Percentiles rank a stretch among this genome's conserved stretches.
Evolutionary conservation across 1,284 basidiomycete species (phyloP).

Genomic region (Fomitopsis schrenkii): DNA sequence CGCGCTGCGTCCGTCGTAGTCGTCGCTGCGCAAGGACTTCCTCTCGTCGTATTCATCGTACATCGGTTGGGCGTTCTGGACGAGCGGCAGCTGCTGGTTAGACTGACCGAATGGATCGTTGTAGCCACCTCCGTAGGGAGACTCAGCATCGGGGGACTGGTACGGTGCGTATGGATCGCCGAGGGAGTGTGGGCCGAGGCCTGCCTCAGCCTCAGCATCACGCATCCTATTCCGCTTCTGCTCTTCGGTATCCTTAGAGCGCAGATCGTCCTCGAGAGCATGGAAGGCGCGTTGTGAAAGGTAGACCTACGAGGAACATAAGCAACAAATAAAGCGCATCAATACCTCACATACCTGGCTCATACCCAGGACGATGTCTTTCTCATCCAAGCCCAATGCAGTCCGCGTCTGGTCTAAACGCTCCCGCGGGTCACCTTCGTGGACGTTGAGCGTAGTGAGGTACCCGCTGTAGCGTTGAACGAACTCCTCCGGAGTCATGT

Average conservation of each 20-base stretch:
- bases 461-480: conserved; percentile 76
- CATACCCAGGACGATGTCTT: conserved; percentile 77
- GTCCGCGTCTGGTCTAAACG: conserved; percentile 58
- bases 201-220: conserved; percentile 63
- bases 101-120: conserved; percentile 53
- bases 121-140: conserved; percentile 45
- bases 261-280: conserved; percentile 83
- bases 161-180: conserved; percentile 81
- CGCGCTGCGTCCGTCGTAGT: conserved; percentile 71
- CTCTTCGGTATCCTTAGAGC: conserved; percentile 81
- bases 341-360: conserved; percentile 56
- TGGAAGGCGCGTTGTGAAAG: conserved; percentile 88
- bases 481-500: conserved; percentile 87
- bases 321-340: not conserved
- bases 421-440: conserved; percentile 50
- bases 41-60: conserved; percentile 80
- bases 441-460: conserved; percentile 41
- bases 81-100: conserved; percentile 66
- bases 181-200: conserved; percentile 57
- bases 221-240: conserved; percentile 72
- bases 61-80: conserved; percentile 70
- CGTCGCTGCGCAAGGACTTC: conserved; percentile 70
- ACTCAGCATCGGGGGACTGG: conserved; percentile 43
- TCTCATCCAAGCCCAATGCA: conserved; percentile 63
- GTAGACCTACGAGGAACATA: conserved; percentile 64